These are phyloP conservation scores for Recurvomyces mirabilis DNA, from an alignment of 495 filamentous ascomycete genomes.

Conservation along the genomic window DNA sequence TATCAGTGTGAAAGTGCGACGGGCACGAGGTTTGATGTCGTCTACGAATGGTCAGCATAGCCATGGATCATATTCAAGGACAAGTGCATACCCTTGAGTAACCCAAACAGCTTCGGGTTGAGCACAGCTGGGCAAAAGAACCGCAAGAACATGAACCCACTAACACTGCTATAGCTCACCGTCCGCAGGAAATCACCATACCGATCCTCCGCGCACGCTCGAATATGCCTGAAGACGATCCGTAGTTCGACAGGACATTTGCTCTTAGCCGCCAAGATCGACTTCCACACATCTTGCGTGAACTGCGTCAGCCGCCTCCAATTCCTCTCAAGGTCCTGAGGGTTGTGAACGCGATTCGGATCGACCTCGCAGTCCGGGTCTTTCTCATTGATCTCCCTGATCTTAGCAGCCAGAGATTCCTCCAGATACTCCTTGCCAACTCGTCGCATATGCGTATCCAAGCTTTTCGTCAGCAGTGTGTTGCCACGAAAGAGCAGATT, in stretches of 20 bases:
- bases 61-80: not conserved
- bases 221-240: constrained; percentile 81
- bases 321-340: constrained; percentile 69
- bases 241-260: constrained; percentile 77
- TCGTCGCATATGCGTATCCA: constrained; percentile 91
- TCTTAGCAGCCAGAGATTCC: constrained; percentile 73
- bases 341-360: constrained; percentile 57
- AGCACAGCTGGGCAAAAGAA: constrained; percentile 95
- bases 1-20: constrained; percentile 84
- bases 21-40: constrained; percentile 74
- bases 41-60: constrained; percentile 36
- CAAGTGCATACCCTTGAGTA: constrained; percentile 56
- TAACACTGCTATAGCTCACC: constrained; percentile 92
- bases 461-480: constrained; percentile 81
- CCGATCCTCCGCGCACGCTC: constrained; percentile 86
- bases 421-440: constrained; percentile 89
- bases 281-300: constrained; percentile 74
- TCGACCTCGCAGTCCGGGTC: constrained; percentile 94
- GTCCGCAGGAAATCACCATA: constrained; percentile 92
- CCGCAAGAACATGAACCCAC: constrained; percentile 88
- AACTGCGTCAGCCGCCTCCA: constrained; percentile 69
- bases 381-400: constrained; percentile 74
- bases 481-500: constrained; percentile 95
- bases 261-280: constrained; percentile 58
- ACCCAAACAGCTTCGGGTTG: constrained; percentile 90